These are phyloP conservation scores for Achlya hypogyna DNA, from an alignment of 352 stramenopile species.

Conservation along the genomic window DNA sequence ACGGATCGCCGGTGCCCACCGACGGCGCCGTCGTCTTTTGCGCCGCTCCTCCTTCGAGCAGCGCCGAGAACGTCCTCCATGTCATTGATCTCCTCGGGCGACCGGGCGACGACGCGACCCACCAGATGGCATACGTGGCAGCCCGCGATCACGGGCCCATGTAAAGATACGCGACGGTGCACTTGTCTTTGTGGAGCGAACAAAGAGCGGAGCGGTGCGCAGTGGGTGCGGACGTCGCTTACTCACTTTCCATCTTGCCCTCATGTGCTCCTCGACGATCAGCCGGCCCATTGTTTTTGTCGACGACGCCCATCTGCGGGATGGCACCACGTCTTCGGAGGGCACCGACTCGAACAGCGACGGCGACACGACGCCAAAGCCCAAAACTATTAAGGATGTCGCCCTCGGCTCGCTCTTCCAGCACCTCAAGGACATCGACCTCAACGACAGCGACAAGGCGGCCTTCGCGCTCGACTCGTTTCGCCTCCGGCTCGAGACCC, in stretches of 20 bases:
- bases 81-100: neutral
- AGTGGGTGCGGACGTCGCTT: neutral
- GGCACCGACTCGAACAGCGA: neutral
- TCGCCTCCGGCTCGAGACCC: neutral
- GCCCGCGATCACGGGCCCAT: neutral
- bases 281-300: neutral
- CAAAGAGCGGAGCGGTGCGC: conserved; percentile 5
- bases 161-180: neutral
- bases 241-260: neutral
- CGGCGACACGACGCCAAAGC: neutral
- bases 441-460: conserved; percentile 4
- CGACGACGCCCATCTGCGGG: neutral
- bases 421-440: conserved; percentile 2
- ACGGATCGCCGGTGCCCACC: neutral
- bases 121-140: neutral
- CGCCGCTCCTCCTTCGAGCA: too few species aligned
- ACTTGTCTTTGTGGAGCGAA: neutral
- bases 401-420: conserved; percentile 1
- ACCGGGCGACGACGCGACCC: neutral
- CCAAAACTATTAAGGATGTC: neutral
- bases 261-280: conserved; percentile 1
- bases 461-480: conserved; percentile 1
- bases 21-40: too few species aligned
- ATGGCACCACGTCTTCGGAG: neutral
- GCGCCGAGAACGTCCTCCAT: too few species aligned